phyloP scores from a whole-genome alignment of 2,329 filamentous ascomycete species.

The Aureobasidium subglaciale region DNA sequence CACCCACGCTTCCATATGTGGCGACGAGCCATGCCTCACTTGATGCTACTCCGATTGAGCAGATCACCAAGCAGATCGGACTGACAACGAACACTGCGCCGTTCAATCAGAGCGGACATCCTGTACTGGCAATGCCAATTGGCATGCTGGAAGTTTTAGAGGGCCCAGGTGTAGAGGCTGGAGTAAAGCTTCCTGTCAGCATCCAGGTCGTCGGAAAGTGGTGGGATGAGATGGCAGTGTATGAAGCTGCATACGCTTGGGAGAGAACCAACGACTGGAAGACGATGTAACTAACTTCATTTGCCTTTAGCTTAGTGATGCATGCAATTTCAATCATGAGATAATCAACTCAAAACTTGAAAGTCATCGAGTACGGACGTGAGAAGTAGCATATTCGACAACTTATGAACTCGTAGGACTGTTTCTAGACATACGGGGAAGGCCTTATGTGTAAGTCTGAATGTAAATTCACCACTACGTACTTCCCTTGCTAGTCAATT shows the following conservation, averaged over 20 bases:
- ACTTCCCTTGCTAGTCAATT: too few relatives aligned
- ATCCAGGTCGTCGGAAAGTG: constrained; percentile 50
- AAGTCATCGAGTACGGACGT: too few relatives aligned
- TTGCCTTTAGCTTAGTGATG: too few relatives aligned
- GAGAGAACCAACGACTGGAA: constrained; percentile 43
- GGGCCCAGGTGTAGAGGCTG: constrained; percentile 25
- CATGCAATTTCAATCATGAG: too few relatives aligned
- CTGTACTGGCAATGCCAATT: constrained; percentile 47
- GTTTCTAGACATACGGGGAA: too few relatives aligned
- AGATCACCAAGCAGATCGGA: constrained; percentile 47
- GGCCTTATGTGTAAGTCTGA: too few relatives aligned
- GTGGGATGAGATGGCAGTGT: constrained; percentile 45
- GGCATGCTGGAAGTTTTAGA: constrained; percentile 40
- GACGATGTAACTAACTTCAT: constrained; percentile 22
- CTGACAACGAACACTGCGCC: constrained; percentile 50
- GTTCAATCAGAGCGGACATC: constrained; percentile 53
- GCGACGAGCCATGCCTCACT: constrained; percentile 37
- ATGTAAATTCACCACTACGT: too few relatives aligned
- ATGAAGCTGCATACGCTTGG: constrained; percentile 41
- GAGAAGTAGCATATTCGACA: too few relatives aligned
- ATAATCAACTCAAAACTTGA: too few relatives aligned
- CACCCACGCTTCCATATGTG: constrained; percentile 44
- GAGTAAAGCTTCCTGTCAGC: constrained; percentile 41
- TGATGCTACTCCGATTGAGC: constrained; percentile 36
- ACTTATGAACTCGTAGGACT: too few relatives aligned